Percentiles rank a stretch among this genome's conserved stretches.
Conservation (phyloP, 2,329 filamentous ascomycete genomes). For the Exophiala spinifera region DNA sequence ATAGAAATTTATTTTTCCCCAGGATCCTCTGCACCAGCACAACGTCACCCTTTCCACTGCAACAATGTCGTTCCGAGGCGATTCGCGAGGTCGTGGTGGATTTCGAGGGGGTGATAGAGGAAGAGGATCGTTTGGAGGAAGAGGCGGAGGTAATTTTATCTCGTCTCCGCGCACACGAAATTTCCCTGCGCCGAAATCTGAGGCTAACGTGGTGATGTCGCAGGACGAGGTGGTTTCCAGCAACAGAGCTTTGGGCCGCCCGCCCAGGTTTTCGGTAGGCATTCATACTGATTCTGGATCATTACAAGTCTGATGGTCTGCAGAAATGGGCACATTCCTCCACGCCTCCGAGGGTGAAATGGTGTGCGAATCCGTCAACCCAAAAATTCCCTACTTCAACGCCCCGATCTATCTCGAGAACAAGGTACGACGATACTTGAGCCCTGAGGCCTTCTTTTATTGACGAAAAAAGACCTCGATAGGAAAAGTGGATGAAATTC, state of each 20-base stretch:
- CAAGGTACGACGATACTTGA: constrained; percentile 58
- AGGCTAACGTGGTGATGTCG: constrained; percentile 13
- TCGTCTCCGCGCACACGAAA: constrained; percentile 29
- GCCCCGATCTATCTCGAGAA: constrained; percentile 98
- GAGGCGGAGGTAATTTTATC: constrained; percentile 41
- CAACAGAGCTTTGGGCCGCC: constrained; percentile 62
- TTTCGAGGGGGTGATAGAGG: constrained; percentile 53
- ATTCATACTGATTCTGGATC: constrained; percentile 6
- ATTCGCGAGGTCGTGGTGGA: constrained; percentile 50
- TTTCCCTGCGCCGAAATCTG: constrained; percentile 23
- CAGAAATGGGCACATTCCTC: constrained; percentile 90
- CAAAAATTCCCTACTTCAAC: constrained; percentile 98
- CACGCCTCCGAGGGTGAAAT: constrained; percentile 97
- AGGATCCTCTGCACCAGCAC: constrained; percentile 7
- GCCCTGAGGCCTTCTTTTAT: no score
- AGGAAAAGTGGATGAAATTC: constrained; percentile 96
- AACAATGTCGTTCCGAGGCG: constrained; percentile 64
- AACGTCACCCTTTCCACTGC: constrained; percentile 12
- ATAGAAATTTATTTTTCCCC: constrained; percentile 22
- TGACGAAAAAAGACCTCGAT: constrained; percentile 62
- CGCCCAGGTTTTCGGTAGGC: constrained; percentile 56
- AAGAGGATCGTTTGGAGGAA: constrained; percentile 43
- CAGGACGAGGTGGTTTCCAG: constrained; percentile 59
- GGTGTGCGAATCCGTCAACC: constrained; percentile 91
- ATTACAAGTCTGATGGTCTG: constrained; percentile 32